These are phyloP conservation scores for Exidia glandulosa DNA, from an alignment of 768 basidiomycete species.

Conservation along the genomic window DNA sequence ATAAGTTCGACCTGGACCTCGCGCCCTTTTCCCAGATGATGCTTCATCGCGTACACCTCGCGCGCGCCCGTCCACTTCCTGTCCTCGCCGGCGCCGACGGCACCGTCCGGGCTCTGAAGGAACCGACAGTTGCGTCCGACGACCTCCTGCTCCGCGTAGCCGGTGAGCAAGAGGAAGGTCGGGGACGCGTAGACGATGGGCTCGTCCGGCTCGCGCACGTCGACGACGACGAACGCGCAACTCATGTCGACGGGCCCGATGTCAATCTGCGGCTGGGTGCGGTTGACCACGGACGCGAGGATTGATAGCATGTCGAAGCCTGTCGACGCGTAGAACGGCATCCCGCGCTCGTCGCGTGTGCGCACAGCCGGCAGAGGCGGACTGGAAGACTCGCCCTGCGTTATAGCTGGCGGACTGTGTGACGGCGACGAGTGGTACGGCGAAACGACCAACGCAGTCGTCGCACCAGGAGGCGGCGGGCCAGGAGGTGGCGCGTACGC, in stretches of 20 bases:
- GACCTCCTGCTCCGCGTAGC: constrained; percentile 64
- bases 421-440: too few relatives aligned
- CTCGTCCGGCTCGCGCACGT: constrained; percentile 66
- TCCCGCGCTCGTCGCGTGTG: constrained; percentile 13
- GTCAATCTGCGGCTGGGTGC: constrained; percentile 61
- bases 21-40: constrained; percentile 53
- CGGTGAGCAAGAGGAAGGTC: constrained; percentile 67
- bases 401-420: too few relatives aligned
- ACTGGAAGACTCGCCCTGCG: too few relatives aligned
- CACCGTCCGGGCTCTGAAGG: constrained; percentile 66
- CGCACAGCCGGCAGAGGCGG: constrained; percentile 6
- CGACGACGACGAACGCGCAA: constrained; percentile 86
- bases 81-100: constrained; percentile 37
- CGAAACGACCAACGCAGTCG: too few relatives aligned
- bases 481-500: too few relatives aligned
- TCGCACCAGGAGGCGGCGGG: too few relatives aligned
- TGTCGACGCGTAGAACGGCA: constrained; percentile 75
- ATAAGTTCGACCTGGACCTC: constrained; percentile 45
- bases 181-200: constrained; percentile 90
- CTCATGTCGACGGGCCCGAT: constrained; percentile 90
- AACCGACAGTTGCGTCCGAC: constrained; percentile 87
- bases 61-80: constrained; percentile 48
- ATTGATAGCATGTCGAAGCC: constrained; percentile 87
- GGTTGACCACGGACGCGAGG: constrained; percentile 61
- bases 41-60: constrained; percentile 39